Evolutionary conservation across 306 rosid genomes (phyloP).

Genomic region (Betula pendula): DNA sequence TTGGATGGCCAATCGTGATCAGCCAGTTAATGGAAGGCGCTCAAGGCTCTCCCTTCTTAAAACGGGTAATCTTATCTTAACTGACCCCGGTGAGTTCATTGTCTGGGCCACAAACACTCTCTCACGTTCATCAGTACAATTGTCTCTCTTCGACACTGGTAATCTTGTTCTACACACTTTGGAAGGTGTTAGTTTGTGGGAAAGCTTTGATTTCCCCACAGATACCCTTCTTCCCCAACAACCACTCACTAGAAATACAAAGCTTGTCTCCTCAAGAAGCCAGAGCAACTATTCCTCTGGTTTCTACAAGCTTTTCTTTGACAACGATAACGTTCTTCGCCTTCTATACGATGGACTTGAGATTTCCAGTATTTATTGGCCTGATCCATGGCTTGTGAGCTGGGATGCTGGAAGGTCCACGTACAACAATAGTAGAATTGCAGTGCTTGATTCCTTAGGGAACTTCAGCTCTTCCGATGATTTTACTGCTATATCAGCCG

Average conservation of each 20-base stretch:
- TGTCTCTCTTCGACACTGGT: conserved; percentile 36
- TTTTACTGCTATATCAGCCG: conserved; percentile 36
- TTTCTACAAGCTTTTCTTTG: conserved; percentile 45
- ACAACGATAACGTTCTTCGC: conserved; percentile 45
- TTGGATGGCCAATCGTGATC: conserved; percentile 57
- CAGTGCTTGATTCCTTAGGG: conserved; percentile 43
- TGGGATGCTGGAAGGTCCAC: conserved; percentile 38
- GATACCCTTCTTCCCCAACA: conserved; percentile 56
- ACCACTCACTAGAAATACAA: conserved; percentile 32
- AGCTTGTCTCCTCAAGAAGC: conserved; percentile 52
- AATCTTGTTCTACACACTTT: conserved; percentile 36
- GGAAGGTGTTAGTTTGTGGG: conserved; percentile 36
- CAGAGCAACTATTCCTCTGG: conserved; percentile 47
- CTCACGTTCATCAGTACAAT: conserved; percentile 9
- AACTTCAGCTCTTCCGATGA: conserved; percentile 51
- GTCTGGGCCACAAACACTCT: conserved; percentile 48
- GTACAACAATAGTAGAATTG: conserved; percentile 48
- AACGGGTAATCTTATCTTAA: conserved; percentile 39
- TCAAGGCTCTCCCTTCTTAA: conserved; percentile 46
- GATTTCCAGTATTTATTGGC: conserved; percentile 59
- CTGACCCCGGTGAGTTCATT: conserved; percentile 26
- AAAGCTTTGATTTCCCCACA: conserved; percentile 50
- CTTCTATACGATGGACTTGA: conserved; percentile 53
- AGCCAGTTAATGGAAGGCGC: conserved; percentile 41
- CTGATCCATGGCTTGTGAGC: conserved; percentile 38